Base-by-base conservation (phyloP, 371 early-diverging fungal species). In the Dichotomocladium elegans region DNA sequence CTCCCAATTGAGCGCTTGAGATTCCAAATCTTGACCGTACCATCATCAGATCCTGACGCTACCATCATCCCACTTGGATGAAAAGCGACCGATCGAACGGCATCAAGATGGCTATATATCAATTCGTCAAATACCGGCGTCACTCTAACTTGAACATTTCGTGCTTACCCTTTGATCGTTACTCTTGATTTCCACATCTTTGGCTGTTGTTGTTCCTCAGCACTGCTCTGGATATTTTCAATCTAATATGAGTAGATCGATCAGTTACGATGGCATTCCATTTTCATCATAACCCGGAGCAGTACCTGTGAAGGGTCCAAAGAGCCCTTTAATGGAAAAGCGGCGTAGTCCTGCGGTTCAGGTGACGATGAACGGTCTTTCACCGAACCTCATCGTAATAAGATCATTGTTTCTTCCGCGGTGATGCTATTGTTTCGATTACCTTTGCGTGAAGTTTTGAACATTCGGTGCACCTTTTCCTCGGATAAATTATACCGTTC, bases 1-100 rank as follows among this genome's bases (percentile, higher is more conserved):
- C 61, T 61, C 3, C 63, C 67, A 9, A 70, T 55, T 11, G 69
- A 51, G 19, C 72, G 57, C 46, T 77, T 67, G 42, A 86, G 44
- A 46, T 82, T 83, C 91, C 91, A 92, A 26, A 90, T 65, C 57
- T 90, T 91, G 31, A 89, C 85, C 2, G 92, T 92, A 4, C 83
- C 81, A 68, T 94, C 95, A 52, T 94, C 93, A 2, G 91, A 89
- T 7, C 86, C 90, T 1, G 91, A 83, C 11, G 87, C 72, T 21
- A 92, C 60, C 0, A 82, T 62, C 51, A 76, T 70, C 35, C 85
- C 82, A 6, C 41, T 59, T 14, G 85, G 80, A 57, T 91, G 88
- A 53, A 90, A 90, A 17, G 75, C 72, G 9, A 91, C 72, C 3
- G 87, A 61, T 24, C 92, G 78, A 3, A 94, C 86, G 1, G 88